phyloP scores from a whole-genome alignment of 2,329 filamentous ascomycete species.

The Colletotrichum siamense region DNA sequence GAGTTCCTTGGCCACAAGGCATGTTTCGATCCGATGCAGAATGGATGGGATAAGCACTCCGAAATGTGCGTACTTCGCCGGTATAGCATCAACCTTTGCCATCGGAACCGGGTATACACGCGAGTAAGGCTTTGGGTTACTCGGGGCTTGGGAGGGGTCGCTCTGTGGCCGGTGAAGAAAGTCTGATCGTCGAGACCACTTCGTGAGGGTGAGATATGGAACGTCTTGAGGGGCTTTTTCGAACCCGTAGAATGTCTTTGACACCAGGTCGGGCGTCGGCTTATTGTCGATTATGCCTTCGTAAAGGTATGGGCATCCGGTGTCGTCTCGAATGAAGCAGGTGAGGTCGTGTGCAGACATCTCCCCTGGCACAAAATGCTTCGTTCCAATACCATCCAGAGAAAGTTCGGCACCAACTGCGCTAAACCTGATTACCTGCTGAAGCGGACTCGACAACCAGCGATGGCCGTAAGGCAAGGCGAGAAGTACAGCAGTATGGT shows the following conservation, averaged over 20 bases:
- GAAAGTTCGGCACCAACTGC: conserved; percentile 29
- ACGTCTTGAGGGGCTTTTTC: conserved; percentile 45
- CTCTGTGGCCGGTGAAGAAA: conserved; percentile 54
- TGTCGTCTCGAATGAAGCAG: conserved; percentile 46
- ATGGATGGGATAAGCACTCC: conserved; percentile 76
- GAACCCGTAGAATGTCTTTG: conserved; percentile 34
- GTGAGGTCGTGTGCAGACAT: conserved; percentile 23
- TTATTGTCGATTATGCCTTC: conserved; percentile 46
- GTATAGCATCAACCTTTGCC: conserved; percentile 56
- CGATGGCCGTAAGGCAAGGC: conserved; percentile 54
- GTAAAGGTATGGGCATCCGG: conserved; percentile 45
- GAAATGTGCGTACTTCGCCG: conserved; percentile 50
- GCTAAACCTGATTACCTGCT: conserved; percentile 50
- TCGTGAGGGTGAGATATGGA: conserved; percentile 53
- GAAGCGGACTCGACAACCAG: conserved; percentile 40
- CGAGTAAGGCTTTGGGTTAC: conserved; percentile 46
- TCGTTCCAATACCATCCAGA: conserved; percentile 34
- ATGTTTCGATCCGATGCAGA: conserved; percentile 70
- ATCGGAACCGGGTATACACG: conserved; percentile 49
- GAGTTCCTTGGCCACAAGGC: conserved; percentile 67
- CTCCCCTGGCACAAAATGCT: conserved; percentile 28
- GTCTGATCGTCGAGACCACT: conserved; percentile 62
- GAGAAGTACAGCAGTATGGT: conserved; percentile 53
- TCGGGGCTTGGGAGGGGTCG: conserved; percentile 10
- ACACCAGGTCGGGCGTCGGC: conserved; percentile 46